phyloP scores from a whole-genome alignment of 352 stramenopile genomes.

The Aphanomyces euteiches region DNA sequence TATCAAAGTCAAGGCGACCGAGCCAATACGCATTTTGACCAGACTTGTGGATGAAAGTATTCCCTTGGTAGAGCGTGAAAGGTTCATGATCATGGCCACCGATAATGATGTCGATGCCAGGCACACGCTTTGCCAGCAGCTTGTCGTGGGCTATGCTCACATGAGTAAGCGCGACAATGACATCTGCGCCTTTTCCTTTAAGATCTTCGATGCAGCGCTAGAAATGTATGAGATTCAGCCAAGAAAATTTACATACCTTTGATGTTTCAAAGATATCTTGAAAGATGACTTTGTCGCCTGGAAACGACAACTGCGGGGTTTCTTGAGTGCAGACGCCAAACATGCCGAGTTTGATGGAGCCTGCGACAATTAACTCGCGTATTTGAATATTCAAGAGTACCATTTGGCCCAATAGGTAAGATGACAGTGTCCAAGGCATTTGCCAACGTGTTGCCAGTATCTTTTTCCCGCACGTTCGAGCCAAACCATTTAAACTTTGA shows the following conservation, averaged over 20 bases:
- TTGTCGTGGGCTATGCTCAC: slow-evolving; percentile 74
- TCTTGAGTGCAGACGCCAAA: slow-evolving; percentile 72
- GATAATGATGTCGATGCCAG: slow-evolving; percentile 81
- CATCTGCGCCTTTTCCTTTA: slow-evolving; percentile 58
- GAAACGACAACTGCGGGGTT: slow-evolving; percentile 43
- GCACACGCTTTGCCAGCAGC: slow-evolving; percentile 52
- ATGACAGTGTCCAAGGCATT: slow-evolving; percentile 9
- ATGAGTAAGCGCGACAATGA: slow-evolving; percentile 84
- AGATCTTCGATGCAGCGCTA: slow-evolving; percentile 59
- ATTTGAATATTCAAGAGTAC: neutral
- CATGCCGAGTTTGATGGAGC: slow-evolving; percentile 48
- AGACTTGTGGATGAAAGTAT: slow-evolving; percentile 88
- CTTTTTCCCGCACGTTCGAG: slow-evolving; percentile 53
- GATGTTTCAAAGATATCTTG: slow-evolving; percentile 48
- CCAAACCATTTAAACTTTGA: slow-evolving; percentile 73
- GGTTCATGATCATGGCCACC: slow-evolving; percentile 91
- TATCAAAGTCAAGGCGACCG: slow-evolving; percentile 66
- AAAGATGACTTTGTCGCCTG: slow-evolving; percentile 47
- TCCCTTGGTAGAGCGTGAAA: slow-evolving; percentile 72
- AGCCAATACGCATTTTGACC: slow-evolving; percentile 87
- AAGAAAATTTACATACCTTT: slow-evolving; percentile 8
- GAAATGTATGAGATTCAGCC: neutral
- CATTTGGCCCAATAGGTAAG: neutral
- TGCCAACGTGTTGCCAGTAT: slow-evolving; percentile 6
- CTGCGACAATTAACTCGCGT: neutral